These are phyloP conservation scores for Solanum chaucha DNA, from an alignment of 257 asterid genomes.

Conservation along the genomic window DNA sequence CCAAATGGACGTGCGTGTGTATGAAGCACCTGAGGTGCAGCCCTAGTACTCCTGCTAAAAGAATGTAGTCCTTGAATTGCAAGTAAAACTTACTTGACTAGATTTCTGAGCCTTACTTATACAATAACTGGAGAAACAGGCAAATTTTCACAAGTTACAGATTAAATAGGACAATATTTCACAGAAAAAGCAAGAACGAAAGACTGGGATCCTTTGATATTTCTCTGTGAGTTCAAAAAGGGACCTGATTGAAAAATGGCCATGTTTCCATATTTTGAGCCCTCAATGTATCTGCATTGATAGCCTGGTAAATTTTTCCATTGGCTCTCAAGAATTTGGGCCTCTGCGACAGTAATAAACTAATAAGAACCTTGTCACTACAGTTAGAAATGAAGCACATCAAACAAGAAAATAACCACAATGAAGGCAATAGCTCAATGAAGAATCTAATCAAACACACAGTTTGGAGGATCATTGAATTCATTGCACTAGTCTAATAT, in stretches of 20 bases:
- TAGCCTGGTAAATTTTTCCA: slow-evolving; percentile 62
- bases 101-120: not conserved
- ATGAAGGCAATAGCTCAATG: not conserved
- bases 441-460: not conserved
- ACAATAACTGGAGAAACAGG: not conserved
- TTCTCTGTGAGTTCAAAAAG: not conserved
- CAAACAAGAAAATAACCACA: not conserved
- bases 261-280: slow-evolving; percentile 71
- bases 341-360: slow-evolving; percentile 33
- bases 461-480: not conserved
- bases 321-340: slow-evolving; percentile 46
- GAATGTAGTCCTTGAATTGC: not conserved
- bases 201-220: not conserved
- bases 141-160: not conserved
- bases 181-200: not conserved
- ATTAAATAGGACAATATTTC: not conserved
- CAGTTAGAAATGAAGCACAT: not conserved
- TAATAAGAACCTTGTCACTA: not conserved
- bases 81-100: not conserved
- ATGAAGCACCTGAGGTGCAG: not conserved
- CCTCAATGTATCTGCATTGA: slow-evolving; percentile 51
- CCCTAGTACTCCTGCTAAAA: not conserved
- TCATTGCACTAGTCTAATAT: not conserved
- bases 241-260: slow-evolving; percentile 73
- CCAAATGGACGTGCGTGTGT: not conserved